These are phyloP conservation scores for Apium graveolens DNA, from an alignment of 129 eudicot genomes.

Conservation along the genomic window DNA sequence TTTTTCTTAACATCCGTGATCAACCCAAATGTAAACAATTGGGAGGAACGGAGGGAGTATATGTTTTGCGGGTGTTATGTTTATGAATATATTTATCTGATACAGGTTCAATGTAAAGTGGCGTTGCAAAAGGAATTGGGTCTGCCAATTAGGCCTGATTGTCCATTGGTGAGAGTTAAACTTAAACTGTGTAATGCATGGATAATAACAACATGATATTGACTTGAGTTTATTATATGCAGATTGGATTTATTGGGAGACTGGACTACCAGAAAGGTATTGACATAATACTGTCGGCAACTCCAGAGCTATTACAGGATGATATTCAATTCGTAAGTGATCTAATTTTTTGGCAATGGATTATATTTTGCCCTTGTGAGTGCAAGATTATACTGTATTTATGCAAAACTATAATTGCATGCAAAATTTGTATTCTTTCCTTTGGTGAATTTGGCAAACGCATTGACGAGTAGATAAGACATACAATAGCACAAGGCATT, in stretches of 20 bases:
- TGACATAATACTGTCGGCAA: slow-evolving; percentile 76
- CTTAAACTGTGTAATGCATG: neutral
- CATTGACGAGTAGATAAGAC: neutral
- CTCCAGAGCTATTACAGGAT: slow-evolving; percentile 78
- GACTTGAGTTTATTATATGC: neutral
- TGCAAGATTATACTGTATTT: neutral
- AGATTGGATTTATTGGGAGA: slow-evolving; percentile 98
- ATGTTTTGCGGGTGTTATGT: slow-evolving; percentile 1
- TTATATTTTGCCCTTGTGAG: neutral
- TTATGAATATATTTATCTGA: slow-evolving; percentile 14
- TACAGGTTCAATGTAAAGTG: slow-evolving; percentile 76
- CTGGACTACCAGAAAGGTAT: slow-evolving; percentile 95
- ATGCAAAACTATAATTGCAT: neutral
- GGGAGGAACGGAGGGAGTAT: too few relatives aligned
- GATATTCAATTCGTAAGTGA: slow-evolving; percentile 90
- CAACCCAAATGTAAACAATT: too few relatives aligned
- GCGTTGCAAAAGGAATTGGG: slow-evolving; percentile 90
- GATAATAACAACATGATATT: neutral
- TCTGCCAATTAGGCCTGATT: slow-evolving; percentile 79
- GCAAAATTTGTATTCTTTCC: neutral
- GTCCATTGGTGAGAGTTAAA: slow-evolving; percentile 70
- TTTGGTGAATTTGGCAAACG: neutral
- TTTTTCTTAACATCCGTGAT: too few relatives aligned
- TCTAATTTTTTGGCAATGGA: neutral
- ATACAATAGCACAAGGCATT: neutral